Evolutionary conservation across 1,139 yeast genomes (phyloP), one percentile per base, ranked within the genome.

Genomic region (Scheffersomyces cryptocercus): DNA sequence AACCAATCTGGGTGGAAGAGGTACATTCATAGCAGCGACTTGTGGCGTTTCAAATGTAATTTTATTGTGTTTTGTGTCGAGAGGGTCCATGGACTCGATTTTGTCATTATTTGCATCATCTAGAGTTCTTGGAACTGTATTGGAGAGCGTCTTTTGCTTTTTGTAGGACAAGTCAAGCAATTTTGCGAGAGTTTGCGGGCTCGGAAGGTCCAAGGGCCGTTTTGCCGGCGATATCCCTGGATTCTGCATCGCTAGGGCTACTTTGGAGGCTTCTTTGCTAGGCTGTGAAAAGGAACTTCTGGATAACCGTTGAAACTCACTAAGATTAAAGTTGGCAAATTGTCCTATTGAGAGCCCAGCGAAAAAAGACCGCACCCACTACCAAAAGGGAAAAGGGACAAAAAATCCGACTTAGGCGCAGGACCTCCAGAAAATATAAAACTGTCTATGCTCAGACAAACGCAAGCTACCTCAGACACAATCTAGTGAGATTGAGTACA

Each of bases 161-260:
- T 45, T 46, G 37, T 39, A 37, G 24, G 49, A 38, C n/a, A 37
- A 34, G n/a, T 48, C 44, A 32, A 52, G 44, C 28, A 52, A 43
- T n/a, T 44, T 39, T 6, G 51, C 41, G 37, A 52, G 42, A 6
- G 55, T 45, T 35, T 43, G 40, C 16, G 55, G 55, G 36, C 54
- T 50, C 35, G 50, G 54, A 36, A 50, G 44, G 13, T 48, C 51
- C 43, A 46, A 38, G 14, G 41, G 29, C 26, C 48, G 34, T 35
- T 46, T 50, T 28, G 20, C 35, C 10, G 35, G 35, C 3, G 35
- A 20, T n/a, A 14, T 13, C 24, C 20, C 35, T 8, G 35, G 13
- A n/a, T 31, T 31, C 35, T 31, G 35, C 35, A 31, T 31, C 26
- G 8, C 26, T 20, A 20, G 26, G 26, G 26, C 26, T 20, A 8